These are phyloP conservation scores for Tilletia indica DNA, from an alignment of 1,284 basidiomycete species.

Conservation along the genomic window DNA sequence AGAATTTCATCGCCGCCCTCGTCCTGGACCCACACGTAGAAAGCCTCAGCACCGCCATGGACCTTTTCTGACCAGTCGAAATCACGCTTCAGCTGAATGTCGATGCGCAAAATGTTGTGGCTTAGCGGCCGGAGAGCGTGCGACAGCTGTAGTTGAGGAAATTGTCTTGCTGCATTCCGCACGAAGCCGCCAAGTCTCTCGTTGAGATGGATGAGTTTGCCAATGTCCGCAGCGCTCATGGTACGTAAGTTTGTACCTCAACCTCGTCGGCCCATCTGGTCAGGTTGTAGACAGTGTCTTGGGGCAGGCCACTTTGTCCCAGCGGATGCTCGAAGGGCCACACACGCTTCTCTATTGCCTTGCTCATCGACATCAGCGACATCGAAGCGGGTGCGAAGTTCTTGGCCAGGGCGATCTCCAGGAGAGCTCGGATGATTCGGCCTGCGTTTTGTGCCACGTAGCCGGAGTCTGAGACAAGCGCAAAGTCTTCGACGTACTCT, in stretches of 20 bases:
- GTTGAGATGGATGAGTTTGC: conserved; percentile 81
- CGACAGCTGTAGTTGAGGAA: conserved; percentile 73
- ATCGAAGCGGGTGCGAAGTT: conserved; percentile 82
- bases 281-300: conserved; percentile 71
- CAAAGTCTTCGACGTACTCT: conserved; percentile 84
- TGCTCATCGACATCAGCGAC: conserved; percentile 86
- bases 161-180: conserved; percentile 76
- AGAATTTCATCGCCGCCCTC: conserved; percentile 74
- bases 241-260: conserved; percentile 72
- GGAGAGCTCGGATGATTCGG: conserved; percentile 85
- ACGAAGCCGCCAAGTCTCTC: conserved; percentile 78
- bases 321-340: conserved; percentile 97
- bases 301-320: conserved; percentile 65
- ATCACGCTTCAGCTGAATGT: conserved; percentile 65
- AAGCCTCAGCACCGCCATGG: conserved; percentile 78
- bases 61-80: conserved; percentile 83
- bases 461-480: conserved; percentile 88
- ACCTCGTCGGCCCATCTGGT: conserved; percentile 81
- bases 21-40: conserved; percentile 96
- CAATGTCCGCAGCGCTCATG: conserved; percentile 75
- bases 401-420: conserved; percentile 88
- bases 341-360: conserved; percentile 68
- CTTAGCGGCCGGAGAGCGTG: conserved; percentile 72
- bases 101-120: conserved; percentile 77
- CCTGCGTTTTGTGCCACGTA: conserved; percentile 81